phyloP scores from a whole-genome alignment of 495 filamentous ascomycete species.

The Neurospora terricola region DNA sequence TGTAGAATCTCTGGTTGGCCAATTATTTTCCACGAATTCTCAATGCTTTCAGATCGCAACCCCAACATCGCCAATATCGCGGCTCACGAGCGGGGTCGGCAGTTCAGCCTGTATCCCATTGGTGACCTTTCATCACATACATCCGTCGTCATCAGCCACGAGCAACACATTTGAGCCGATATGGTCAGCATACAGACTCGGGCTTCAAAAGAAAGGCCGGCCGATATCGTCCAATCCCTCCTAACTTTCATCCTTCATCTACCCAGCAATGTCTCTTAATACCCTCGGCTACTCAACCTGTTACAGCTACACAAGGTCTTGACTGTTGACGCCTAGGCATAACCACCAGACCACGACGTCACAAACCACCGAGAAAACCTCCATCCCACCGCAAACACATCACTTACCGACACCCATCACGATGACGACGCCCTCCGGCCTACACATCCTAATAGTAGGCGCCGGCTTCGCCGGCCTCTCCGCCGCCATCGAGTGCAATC shows the following conservation, averaged over 20 bases:
- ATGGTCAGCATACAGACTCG: background rate
- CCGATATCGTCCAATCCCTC: background rate
- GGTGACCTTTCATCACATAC: background rate
- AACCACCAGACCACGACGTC: background rate
- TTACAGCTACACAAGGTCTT: no score
- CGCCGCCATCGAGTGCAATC: constrained; percentile 49
- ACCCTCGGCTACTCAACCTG: background rate
- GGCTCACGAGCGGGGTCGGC: constrained; percentile 13
- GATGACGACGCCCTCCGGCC: constrained; percentile 24
- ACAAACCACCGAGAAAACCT: background rate
- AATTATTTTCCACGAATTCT: background rate
- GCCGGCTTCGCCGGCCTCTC: constrained; percentile 52
- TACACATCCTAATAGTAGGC: constrained; percentile 50
- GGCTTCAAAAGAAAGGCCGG: constrained; percentile 5
- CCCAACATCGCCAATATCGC: constrained; percentile 1
- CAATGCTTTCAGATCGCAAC: background rate
- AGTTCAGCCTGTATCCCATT: constrained; percentile 13
- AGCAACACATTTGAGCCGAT: background rate
- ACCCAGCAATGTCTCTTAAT: background rate
- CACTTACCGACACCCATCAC: background rate
- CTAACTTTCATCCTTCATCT: background rate
- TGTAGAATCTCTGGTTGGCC: background rate
- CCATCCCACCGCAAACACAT: background rate
- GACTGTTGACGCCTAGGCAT: no score
- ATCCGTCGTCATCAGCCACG: background rate